A percentile compares a stretch with the other conserved stretches of the same genome.
Conservation (phyloP, 352 stramenopile species). For the Pythium biforme region DNA sequence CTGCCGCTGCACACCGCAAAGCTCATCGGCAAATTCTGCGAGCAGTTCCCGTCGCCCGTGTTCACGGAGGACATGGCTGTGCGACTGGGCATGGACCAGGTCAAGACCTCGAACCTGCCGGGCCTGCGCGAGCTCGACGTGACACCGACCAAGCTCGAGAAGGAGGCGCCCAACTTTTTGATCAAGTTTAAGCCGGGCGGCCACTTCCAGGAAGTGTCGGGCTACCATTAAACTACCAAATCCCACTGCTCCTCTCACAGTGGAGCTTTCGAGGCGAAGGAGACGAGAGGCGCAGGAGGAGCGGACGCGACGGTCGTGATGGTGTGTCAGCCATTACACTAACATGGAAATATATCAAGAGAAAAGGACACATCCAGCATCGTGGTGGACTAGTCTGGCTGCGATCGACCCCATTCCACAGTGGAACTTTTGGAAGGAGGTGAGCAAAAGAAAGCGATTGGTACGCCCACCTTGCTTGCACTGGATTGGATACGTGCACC, state of each 20-base stretch:
- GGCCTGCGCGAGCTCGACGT: constrained; percentile 84
- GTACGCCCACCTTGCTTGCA: too few species aligned
- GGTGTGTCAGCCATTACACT: not conserved
- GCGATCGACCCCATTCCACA: too few species aligned
- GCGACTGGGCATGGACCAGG: constrained; percentile 73
- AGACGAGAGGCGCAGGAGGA: not conserved
- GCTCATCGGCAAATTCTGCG: constrained; percentile 73
- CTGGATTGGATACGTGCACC: too few species aligned
- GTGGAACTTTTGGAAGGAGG: too few species aligned
- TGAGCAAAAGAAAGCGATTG: too few species aligned
- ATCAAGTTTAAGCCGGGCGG: constrained; percentile 93
- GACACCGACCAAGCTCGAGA: constrained; percentile 91
- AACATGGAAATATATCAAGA: constrained; percentile 1
- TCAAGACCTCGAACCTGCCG: constrained; percentile 80
- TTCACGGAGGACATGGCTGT: constrained; percentile 80
- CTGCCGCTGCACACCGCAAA: constrained; percentile 74
- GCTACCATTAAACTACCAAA: constrained; percentile 67
- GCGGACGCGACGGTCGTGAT: not conserved
- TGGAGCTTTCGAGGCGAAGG: not conserved
- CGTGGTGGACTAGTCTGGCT: too few species aligned
- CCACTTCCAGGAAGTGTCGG: constrained; percentile 92
- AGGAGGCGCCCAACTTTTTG: constrained; percentile 94
- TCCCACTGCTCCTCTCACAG: not conserved
- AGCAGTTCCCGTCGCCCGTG: constrained; percentile 83
- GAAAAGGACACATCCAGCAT: not conserved